A percentile compares a stretch with the other conserved stretches of the same genome.
Evolutionary conservation across 2,329 filamentous ascomycete genomes (phyloP).

Genomic region (Calonectria henricotiae): DNA sequence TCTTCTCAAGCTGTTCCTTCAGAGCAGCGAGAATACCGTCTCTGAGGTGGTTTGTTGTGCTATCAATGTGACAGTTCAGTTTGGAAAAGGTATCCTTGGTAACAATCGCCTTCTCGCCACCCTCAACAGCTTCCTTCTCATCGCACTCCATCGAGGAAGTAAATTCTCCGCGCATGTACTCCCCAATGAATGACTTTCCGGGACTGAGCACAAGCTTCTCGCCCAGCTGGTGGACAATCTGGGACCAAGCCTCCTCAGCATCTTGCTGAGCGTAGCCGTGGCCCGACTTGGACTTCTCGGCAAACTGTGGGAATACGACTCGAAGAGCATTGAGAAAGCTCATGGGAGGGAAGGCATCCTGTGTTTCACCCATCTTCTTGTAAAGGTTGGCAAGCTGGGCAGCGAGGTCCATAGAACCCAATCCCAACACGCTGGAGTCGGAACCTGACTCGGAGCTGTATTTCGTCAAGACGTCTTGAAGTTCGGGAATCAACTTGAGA

Average conservation of each 20-base stretch:
- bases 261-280: conserved; percentile 97
- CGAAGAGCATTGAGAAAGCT: conserved; percentile 88
- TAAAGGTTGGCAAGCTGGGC: conserved; percentile 86
- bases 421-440: conserved; percentile 63
- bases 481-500: conserved; percentile 89
- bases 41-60: conserved; percentile 88
- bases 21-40: conserved; percentile 90
- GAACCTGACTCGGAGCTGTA: conserved; percentile 61
- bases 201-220: conserved; percentile 76
- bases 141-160: conserved; percentile 86
- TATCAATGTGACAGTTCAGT: conserved; percentile 95
- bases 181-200: conserved; percentile 85
- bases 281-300: conserved; percentile 87
- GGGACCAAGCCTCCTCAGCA: conserved; percentile 98
- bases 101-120: conserved; percentile 79
- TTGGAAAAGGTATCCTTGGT: conserved; percentile 87
- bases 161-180: conserved; percentile 90
- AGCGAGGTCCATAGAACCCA: conserved; percentile 76
- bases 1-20: conserved; percentile 93
- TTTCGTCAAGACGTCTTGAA: conserved; percentile 82
- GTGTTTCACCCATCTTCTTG: conserved; percentile 90
- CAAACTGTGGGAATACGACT: conserved; percentile 90
- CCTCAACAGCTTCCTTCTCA: conserved; percentile 82
- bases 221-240: conserved; percentile 88
- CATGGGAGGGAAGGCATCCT: conserved; percentile 87